phyloP scores from a whole-genome alignment of 2,329 filamentous ascomycete genomes.

The Claviceps sp. region DNA sequence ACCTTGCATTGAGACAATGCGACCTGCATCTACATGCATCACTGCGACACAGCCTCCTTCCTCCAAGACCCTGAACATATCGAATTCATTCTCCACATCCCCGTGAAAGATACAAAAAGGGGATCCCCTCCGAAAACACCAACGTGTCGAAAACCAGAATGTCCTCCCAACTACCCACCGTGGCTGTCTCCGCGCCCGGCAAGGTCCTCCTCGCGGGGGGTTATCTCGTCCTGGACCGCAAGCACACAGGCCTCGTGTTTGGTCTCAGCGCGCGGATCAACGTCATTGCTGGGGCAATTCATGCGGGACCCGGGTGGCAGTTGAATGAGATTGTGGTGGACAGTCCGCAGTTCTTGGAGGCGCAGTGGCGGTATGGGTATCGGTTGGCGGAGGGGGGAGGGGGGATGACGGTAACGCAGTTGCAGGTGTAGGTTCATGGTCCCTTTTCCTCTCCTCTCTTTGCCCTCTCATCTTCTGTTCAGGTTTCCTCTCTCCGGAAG shows the following conservation, averaged over 20 bases:
- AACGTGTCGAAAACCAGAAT: background rate
- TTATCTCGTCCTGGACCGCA: slow-evolving; percentile 83
- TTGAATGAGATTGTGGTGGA: slow-evolving; percentile 66
- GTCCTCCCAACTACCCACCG: slow-evolving; percentile 12
- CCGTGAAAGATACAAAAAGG: too few relatives aligned
- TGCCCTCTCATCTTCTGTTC: background rate
- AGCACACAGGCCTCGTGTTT: slow-evolving; percentile 65
- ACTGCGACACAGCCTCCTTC: too few relatives aligned
- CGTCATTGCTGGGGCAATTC: slow-evolving; percentile 44
- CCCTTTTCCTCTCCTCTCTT: background rate
- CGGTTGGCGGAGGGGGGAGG: slow-evolving; percentile 54
- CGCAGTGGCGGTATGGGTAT: slow-evolving; percentile 80
- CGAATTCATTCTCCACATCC: too few relatives aligned
- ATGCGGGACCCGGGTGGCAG: slow-evolving; percentile 48
- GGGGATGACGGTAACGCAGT: slow-evolving; percentile 70
- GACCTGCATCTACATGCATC: too few relatives aligned
- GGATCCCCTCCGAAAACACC: too few relatives aligned
- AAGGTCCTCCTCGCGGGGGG: slow-evolving; percentile 93
- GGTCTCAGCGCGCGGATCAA: slow-evolving; percentile 57
- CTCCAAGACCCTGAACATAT: too few relatives aligned
- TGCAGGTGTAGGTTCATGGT: slow-evolving; percentile 52
- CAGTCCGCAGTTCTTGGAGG: slow-evolving; percentile 82
- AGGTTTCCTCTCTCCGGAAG: too few relatives aligned
- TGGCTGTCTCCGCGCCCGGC: slow-evolving; percentile 76
- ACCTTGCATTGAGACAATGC: too few relatives aligned